These are phyloP conservation scores for Alternaria dauci DNA, from an alignment of 2,329 filamentous ascomycete species.

Conservation along the genomic window DNA sequence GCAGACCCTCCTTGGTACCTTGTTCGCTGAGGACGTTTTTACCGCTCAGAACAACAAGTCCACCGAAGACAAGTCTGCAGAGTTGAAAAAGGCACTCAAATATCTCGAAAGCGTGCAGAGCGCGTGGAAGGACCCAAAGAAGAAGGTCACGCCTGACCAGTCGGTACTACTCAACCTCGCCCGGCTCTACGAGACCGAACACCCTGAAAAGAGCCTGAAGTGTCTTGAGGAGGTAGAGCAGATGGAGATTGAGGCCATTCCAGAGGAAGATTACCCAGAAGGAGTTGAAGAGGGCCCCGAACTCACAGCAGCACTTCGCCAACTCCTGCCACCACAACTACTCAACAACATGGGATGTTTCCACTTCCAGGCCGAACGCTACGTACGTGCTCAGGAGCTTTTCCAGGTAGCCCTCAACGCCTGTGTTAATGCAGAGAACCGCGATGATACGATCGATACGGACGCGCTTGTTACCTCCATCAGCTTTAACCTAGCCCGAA, in stretches of 20 bases:
- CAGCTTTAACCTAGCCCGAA: conserved; percentile 93
- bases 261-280: conserved; percentile 73
- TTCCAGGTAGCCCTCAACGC: conserved; percentile 93
- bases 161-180: conserved; percentile 91
- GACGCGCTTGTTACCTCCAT: conserved; percentile 95
- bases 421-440: conserved; percentile 81
- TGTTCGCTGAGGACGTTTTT: conserved; percentile 96
- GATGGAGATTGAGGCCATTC: conserved; percentile 81
- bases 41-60: conserved; percentile 72
- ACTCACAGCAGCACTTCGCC: conserved; percentile 70
- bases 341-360: conserved; percentile 99
- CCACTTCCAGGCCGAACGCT: conserved; percentile 86
- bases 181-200: conserved; percentile 84
- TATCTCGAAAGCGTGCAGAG: conserved; percentile 84
- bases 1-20: conserved; percentile 87
- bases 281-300: conserved; percentile 55
- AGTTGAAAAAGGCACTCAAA: conserved; percentile 84
- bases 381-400: conserved; percentile 79
- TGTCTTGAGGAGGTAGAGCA: conserved; percentile 93
- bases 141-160: conserved; percentile 79
- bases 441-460: conserved; percentile 78
- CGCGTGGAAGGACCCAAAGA: conserved; percentile 93
- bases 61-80: conserved; percentile 86
- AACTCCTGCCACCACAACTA: conserved; percentile 84
- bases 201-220: conserved; percentile 89